phyloP scores from a whole-genome alignment of 306 rosid genomes.

The Begonia loranthoides region DNA sequence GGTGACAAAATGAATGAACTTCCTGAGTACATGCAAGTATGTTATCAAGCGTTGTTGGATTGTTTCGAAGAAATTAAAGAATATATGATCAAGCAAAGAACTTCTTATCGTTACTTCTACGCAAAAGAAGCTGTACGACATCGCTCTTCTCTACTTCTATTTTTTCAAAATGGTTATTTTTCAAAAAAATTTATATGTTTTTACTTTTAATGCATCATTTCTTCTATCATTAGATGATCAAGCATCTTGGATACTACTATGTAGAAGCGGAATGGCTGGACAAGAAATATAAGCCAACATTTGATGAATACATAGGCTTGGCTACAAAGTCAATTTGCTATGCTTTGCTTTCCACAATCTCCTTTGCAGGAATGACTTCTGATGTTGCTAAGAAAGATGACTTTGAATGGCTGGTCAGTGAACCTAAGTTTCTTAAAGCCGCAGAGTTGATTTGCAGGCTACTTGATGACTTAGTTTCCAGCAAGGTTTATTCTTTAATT shows the following conservation, averaged over 20 bases:
- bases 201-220: not conserved
- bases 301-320: slow-evolving; percentile 13
- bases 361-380: slow-evolving; percentile 7
- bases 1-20: no score
- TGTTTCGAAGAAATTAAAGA: not conserved
- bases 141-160: not conserved
- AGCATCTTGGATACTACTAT: not conserved
- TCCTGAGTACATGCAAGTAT: slow-evolving; percentile 6
- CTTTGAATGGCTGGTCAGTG: slow-evolving; percentile 1
- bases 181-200: not conserved
- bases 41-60: slow-evolving; percentile 1
- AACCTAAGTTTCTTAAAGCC: slow-evolving; percentile 3
- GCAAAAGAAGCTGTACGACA: slow-evolving; percentile 7
- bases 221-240: slow-evolving; percentile 2
- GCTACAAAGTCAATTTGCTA: not conserved
- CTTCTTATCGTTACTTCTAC: not conserved
- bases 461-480: not conserved
- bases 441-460: slow-evolving; percentile 1
- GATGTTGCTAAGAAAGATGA: slow-evolving; percentile 1
- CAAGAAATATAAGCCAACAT: slow-evolving; percentile 10
- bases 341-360: not conserved
- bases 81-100: not conserved
- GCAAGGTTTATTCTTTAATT: not conserved
- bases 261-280: slow-evolving; percentile 17
- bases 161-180: no score